Base-by-base conservation (phyloP, 257 asterid species). In the Capsicum chinense region DNA sequence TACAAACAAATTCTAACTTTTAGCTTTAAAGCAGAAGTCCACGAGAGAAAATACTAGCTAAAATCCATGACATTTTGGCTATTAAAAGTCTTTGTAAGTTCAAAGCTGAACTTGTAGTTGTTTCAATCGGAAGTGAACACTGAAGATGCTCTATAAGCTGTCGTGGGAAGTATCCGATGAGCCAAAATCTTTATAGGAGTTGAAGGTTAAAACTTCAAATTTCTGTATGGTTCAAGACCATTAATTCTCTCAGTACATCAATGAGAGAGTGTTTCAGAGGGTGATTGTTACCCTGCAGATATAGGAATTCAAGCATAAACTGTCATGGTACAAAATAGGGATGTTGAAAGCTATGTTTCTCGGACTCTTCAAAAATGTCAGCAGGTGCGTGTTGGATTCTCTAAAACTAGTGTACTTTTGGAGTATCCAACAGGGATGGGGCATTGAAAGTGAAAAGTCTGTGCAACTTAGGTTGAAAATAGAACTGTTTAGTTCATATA, bases 171-270 rank as follows among this genome's bases (percentile, higher is more conserved):
- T 73, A 44, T 21, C 80, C 19, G n/a, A 73, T 73, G 9, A 10
- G 80, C 80, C 80, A 73, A 73, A 48, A 48, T 52, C 35, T 48
- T 48, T 48, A 16, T 48, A 71, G n/a, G 59, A 73, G n/a, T 48
- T 47, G 80, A 73, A 48, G 5, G 58, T n/a, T 48, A 47, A 58
- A 47, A 73, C 59, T 47, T 73, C 16, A 73, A 47, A n/a, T 47
- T 73, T 47, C 79, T 17, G 4, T 70, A 42, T 70, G 80, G 17
- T 48, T 39, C 80, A 47, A 47, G 42, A 42, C 42, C 59, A 47
- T 73, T 73, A 47, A 19, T 73, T 73, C 35, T 73, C 42, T 73
- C 59, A 11, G 17, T 48, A 73, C 80, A 73, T 73, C 80, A 47
- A 47, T 47, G 39, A 48, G 42, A 39, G 39, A 73, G 35, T 73